Base-by-base conservation (phyloP, 169 alveolate species). In the Hepatocystis sp. region DNA sequence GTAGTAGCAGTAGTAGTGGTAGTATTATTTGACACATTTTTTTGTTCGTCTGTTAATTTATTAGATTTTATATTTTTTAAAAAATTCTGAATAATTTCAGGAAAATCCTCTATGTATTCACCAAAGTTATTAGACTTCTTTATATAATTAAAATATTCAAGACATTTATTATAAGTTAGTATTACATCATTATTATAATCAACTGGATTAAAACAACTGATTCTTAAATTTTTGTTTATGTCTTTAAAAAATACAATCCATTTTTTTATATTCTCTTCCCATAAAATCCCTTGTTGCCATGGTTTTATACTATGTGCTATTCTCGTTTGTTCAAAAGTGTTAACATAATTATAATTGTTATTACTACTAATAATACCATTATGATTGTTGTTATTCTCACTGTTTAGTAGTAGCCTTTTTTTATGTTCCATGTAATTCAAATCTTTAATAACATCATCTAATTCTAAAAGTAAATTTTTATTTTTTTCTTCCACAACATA, bases 161-260 rank as follows among this genome's bases (percentile, higher is more conserved):
- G 63, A 40, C 84, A 61, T 81, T 81, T 81, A 34, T 81, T 63
- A 63, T 81, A 81, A 19, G 84, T 32, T 23, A 63, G 2, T 21
- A 81, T 25, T 23, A 81, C 84, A 81, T 81, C 89, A 28, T 34
- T 25, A 32, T 63, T 81, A 52, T 63, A 81, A 42, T 81, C 89
- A 13, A 34, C n/a, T 32, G 67, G 81, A 49, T 51, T 81, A 42
- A 81, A 81, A 25, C 60, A 60, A 46, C 89, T 81, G 3, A 81
- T 44, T 81, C 89, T 25, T 32, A 81, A 13, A 21, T 81, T 81
- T 81, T 53, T 51, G 51, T 61, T 81, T 28, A 39, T 81, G 39
- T 81, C 89, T 63, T 81, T 81, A 81, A 63, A 81, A 40, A 81
- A 81, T 10, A 81, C 84, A 27, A 81, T 66, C 89, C 89, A 81